A percentile compares a stretch with the other conserved stretches of the same genome.
Evolutionary conservation across 2,329 filamentous ascomycete species (phyloP).

Genomic region (Dothideomycetidae sp.): DNA sequence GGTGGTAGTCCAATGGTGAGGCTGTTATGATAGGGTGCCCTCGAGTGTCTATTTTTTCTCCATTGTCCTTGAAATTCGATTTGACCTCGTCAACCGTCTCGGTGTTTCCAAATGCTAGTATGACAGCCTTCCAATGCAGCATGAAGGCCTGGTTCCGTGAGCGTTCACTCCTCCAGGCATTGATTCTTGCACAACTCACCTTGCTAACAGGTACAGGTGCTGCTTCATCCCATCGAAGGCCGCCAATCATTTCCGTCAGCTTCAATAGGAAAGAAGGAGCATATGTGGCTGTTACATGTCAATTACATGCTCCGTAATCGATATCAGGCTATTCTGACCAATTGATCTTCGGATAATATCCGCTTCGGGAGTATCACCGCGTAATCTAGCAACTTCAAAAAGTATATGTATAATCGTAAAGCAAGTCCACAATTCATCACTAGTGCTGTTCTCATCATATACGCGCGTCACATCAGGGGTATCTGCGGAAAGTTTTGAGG

Average conservation of each 20-base stretch:
- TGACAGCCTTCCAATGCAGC: constrained; percentile 79
- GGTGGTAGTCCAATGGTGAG: constrained; percentile 87
- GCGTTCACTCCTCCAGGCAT: neutral
- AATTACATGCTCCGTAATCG: constrained; percentile 25
- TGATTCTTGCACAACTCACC: constrained; percentile 14
- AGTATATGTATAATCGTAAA: constrained; percentile 36
- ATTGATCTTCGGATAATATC: neutral
- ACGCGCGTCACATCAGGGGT: constrained; percentile 7
- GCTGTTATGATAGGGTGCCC: constrained; percentile 74
- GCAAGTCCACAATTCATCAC: constrained; percentile 33
- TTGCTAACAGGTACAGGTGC: constrained; percentile 42
- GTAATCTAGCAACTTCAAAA: constrained; percentile 31
- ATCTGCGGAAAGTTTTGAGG: constrained; percentile 8
- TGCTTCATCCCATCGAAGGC: constrained; percentile 43
- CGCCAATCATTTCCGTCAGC: constrained; percentile 46
- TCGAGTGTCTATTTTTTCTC: constrained; percentile 42
- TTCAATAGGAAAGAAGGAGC: constrained; percentile 54
- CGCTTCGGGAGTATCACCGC: constrained; percentile 15
- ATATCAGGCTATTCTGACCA: constrained; percentile 11
- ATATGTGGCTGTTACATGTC: constrained; percentile 20
- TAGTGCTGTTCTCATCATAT: constrained; percentile 15
- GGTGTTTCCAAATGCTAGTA: constrained; percentile 73
- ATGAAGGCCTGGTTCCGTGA: constrained; percentile 49
- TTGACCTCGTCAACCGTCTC: constrained; percentile 62
- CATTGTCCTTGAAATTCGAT: constrained; percentile 42